Evolutionary conservation across 805 yeast species (phyloP), one percentile per base, ranked within the genome.

Genomic region (Starmerella powellii): DNA sequence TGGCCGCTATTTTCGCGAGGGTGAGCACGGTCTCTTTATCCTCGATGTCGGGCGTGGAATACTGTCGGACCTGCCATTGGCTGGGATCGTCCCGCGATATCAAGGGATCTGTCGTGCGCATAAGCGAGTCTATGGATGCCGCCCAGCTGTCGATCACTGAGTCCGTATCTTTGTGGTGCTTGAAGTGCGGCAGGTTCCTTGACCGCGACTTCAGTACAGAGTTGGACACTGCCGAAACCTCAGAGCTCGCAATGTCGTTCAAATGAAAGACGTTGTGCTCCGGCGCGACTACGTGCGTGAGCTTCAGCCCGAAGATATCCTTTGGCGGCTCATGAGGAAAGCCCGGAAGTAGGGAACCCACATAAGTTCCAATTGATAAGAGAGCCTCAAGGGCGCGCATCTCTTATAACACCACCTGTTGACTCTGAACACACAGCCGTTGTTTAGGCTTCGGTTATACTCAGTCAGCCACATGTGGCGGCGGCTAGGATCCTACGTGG

Each of bases 1-100:
- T 81, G 1, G 94, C 82, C 0, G 95, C 76, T 75, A 88, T 81
- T 40, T 77, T 61, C 0, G 96, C 97, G 32, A 88, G 62, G 1
- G 81, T 64, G 2, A 87, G 65, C 3, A 88, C 58, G 0, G 95
- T 83, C 31, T 74, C 75, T 40, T 71, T 72, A 59, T 87, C 95
- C 1, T 75, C 64, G 8, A 88, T 63, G 51, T 91, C 74, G 0
- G 98, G 98, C 1, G 80, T 71, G 4, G 23, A 10, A 11, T 16
- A 27, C 12, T 18, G 5, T 12, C 19, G 39, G 15, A 46, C 41
- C 3, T 16, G 4, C 50, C 50, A 46, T 17, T 43, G 37, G 8
- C 11, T 10, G 2, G 43, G 39, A 34, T 44, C 38, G 20, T 8
- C 33, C 40, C 28, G 32, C 26, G 26, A 23, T 8, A 23, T 10